Evolutionary conservation across 2,329 filamentous ascomycete species (phyloP).

Genomic region (Waltergamsia citrina): DNA sequence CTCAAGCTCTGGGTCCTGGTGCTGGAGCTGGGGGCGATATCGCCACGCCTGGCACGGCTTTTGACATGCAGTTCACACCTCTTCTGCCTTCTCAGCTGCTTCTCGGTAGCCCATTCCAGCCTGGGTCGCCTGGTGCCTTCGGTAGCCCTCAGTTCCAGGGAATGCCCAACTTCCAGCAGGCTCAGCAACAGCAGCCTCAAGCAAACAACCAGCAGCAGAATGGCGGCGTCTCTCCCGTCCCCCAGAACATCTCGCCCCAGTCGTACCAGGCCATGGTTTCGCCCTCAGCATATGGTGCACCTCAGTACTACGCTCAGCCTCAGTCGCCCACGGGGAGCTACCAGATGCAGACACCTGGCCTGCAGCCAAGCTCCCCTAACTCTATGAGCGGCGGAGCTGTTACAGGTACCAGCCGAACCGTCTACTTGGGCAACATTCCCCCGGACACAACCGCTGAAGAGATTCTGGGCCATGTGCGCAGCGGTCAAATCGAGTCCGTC

Average conservation of each 20-base stretch:
- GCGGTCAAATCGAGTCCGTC: conserved; percentile 98
- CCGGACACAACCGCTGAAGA: conserved; percentile 95
- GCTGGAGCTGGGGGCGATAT: conserved; percentile 61
- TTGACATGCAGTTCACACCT: conserved; percentile 98
- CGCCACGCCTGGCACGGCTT: conserved; percentile 77
- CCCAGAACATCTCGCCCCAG: conserved; percentile 70
- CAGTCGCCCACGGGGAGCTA: conserved; percentile 81
- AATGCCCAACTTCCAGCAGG: conserved; percentile 64
- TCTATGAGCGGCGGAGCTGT: conserved; percentile 71
- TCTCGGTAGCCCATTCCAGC: conserved; percentile 93
- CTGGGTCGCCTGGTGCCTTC: conserved; percentile 84
- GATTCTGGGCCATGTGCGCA: conserved; percentile 90
- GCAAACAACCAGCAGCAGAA: conserved; percentile 43
- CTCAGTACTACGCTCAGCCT: conserved; percentile 72
- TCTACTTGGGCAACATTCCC: conserved; percentile 97
- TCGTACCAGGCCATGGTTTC: conserved; percentile 80
- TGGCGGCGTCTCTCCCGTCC: conserved; percentile 59
- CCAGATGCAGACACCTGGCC: conserved; percentile 42
- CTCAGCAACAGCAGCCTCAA: conserved; percentile 35
- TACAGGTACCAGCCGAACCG: conserved; percentile 87
- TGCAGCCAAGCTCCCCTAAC: conserved; percentile 64
- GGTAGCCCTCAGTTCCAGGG: conserved; percentile 86
- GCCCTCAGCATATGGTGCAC: conserved; percentile 71
- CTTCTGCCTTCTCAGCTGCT: conserved; percentile 90
- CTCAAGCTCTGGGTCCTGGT: conserved; percentile 25